Conservation (phyloP, 345 rosid genomes). For the Citrus hindsii region DNA sequence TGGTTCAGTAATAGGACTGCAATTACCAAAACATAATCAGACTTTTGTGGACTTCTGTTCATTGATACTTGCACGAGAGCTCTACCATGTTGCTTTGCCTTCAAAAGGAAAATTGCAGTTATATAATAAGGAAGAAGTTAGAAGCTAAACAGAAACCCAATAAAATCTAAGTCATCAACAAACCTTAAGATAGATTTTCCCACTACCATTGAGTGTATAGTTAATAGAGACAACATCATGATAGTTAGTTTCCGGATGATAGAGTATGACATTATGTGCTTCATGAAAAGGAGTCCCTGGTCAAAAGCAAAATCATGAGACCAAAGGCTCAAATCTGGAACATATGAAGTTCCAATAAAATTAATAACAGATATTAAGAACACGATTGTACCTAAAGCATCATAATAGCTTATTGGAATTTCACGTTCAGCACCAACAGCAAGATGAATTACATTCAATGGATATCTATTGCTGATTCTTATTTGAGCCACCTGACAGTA, state of each 20-base stretch:
- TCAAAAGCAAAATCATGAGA: slow-evolving; percentile 18
- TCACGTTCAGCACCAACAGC: slow-evolving; percentile 74
- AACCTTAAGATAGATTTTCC: slow-evolving; percentile 68
- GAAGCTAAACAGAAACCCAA: neutral
- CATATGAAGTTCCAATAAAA: slow-evolving; percentile 10
- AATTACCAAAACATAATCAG: slow-evolving; percentile 75
- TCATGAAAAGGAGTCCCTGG: slow-evolving; percentile 80
- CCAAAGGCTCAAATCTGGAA: slow-evolving; percentile 10
- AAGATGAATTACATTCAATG: slow-evolving; percentile 49
- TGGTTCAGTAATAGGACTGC: slow-evolving; percentile 1
- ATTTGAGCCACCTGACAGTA: slow-evolving; percentile 77
- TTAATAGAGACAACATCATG: slow-evolving; percentile 59
- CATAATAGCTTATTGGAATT: slow-evolving; percentile 65
- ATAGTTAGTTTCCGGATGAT: slow-evolving; percentile 64
- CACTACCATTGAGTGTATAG: slow-evolving; percentile 28
- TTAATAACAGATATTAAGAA: neutral
- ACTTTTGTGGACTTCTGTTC: slow-evolving; percentile 41
- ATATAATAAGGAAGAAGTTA: neutral
- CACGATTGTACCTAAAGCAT: slow-evolving; percentile 54
- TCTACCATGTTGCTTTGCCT: slow-evolving; percentile 70
- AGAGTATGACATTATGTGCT: slow-evolving; percentile 50
- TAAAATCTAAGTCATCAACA: slow-evolving; percentile 9
- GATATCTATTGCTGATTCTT: slow-evolving; percentile 51
- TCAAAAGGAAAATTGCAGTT: slow-evolving; percentile 28
- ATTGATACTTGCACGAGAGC: slow-evolving; percentile 74